These are phyloP conservation scores for Metschnikowia arizonensis DNA, from an alignment of 805 yeast genomes.

Conservation along the genomic window DNA sequence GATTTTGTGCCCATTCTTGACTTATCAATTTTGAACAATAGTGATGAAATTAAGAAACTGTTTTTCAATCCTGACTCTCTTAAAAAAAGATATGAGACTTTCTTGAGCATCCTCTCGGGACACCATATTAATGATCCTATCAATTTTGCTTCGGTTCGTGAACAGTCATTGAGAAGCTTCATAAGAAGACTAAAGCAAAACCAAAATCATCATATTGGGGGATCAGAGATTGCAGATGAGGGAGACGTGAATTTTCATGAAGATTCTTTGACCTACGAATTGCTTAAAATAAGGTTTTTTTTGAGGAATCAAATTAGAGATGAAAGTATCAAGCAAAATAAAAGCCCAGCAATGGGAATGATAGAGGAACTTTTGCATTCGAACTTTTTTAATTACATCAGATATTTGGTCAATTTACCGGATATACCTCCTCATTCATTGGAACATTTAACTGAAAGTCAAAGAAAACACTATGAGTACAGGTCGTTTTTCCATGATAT, in stretches of 20 bases:
- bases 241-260: conserved; percentile 17
- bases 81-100: conserved; percentile 28
- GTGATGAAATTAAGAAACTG: conserved; percentile 19
- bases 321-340: conserved; percentile 6
- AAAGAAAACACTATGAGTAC: conserved; percentile 26
- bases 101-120: conserved; percentile 27
- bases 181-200: conserved; percentile 13
- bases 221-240: background rate
- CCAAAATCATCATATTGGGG: background rate
- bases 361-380: conserved; percentile 38
- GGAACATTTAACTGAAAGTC: conserved; percentile 20
- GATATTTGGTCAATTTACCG: conserved; percentile 34
- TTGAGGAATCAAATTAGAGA: conserved; percentile 23
- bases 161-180: conserved; percentile 29
- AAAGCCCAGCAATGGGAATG: conserved; percentile 10
- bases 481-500: conserved; percentile 25
- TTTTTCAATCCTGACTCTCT: conserved; percentile 30
- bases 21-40: conserved; percentile 22
- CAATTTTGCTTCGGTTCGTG: conserved; percentile 34
- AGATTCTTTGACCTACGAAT: conserved; percentile 28
- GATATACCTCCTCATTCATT: conserved; percentile 9
- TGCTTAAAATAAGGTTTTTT: conserved; percentile 25
- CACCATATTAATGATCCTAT: conserved; percentile 36
- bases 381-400: conserved; percentile 35
- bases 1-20: conserved; percentile 11